Percentiles rank a stretch among this genome's conserved stretches.
phyloP scores from a whole-genome alignment of 352 stramenopile species.

The Salisapilia sapeloensis region DNA sequence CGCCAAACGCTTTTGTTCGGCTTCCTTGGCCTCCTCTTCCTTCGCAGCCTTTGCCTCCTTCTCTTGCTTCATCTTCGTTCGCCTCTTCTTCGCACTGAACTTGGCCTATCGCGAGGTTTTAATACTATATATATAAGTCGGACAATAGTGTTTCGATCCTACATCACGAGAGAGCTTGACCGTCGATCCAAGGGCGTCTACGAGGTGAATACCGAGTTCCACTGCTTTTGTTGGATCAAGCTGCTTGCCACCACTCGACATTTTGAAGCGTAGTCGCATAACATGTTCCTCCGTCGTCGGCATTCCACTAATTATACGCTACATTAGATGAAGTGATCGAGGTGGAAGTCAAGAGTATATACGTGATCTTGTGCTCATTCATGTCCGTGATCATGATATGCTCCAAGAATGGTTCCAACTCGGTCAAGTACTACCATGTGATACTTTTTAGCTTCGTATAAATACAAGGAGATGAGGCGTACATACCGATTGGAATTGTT shows the following conservation, averaged over 20 bases:
- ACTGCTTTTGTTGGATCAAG: constrained; percentile 29
- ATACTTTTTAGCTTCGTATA: no score
- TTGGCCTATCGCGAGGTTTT: constrained; percentile 26
- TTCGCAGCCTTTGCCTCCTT: constrained; percentile 11
- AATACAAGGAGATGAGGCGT: no score
- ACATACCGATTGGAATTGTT: constrained; percentile 21
- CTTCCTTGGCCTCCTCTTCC: constrained; percentile 9
- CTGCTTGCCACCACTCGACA: constrained; percentile 36
- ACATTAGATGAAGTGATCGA: not conserved
- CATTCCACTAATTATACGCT: constrained; percentile 26
- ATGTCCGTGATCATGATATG: constrained; percentile 69
- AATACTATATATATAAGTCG: not conserved
- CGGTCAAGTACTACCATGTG: constrained; percentile 43
- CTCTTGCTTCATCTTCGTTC: constrained; percentile 42
- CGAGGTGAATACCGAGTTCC: constrained; percentile 21
- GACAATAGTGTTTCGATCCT: constrained; percentile 3
- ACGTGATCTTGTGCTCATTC: constrained; percentile 5
- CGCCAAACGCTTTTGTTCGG: constrained; percentile 7
- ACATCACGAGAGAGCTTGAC: constrained; percentile 68
- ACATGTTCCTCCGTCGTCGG: constrained; percentile 40
- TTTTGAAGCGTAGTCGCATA: constrained; percentile 43
- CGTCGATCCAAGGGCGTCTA: constrained; percentile 46
- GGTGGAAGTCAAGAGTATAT: not conserved
- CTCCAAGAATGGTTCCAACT: constrained; percentile 49
- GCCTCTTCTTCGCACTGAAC: constrained; percentile 54